A percentile compares a stretch with the other conserved stretches of the same genome.
phyloP scores from a whole-genome alignment of 345 rosid genomes.

The Theobroma cacao region DNA sequence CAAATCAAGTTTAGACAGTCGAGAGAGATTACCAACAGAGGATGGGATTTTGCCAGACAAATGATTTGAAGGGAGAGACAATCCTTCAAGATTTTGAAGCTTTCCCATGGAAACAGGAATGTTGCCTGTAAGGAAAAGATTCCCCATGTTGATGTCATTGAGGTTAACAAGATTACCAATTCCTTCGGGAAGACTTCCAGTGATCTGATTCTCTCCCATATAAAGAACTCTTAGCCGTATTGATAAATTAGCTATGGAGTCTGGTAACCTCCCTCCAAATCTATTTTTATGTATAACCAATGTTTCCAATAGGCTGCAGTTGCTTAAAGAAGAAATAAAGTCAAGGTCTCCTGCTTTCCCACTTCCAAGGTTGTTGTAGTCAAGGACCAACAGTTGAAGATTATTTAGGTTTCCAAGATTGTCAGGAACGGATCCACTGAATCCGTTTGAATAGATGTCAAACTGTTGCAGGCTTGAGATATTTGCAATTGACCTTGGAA shows the following conservation, averaged over 20 bases:
- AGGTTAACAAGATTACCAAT: conserved; percentile 9
- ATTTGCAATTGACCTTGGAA: conserved; percentile 30
- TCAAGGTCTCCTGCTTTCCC: conserved; percentile 10
- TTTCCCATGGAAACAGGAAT: neutral
- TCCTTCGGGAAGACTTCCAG: conserved; percentile 8
- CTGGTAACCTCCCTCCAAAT: conserved; percentile 3
- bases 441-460: neutral
- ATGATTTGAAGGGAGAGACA: neutral
- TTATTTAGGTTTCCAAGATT: conserved; percentile 3
- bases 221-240: accelerated
- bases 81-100: neutral
- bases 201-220: neutral
- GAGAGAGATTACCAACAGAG: neutral
- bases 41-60: conserved; percentile 9
- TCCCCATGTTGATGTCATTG: accelerated
- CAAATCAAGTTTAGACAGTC: neutral
- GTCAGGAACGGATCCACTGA: conserved; percentile 14
- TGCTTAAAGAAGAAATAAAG: conserved; percentile 12
- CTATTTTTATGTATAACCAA: neutral
- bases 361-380: neutral
- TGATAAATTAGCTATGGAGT: conserved; percentile 12
- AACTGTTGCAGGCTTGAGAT: neutral
- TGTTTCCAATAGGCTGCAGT: neutral
- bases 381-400: neutral
- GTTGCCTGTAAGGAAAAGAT: neutral